Base-by-base conservation (phyloP, 495 filamentous ascomycete genomes). In the Daldinia bambusicola region DNA sequence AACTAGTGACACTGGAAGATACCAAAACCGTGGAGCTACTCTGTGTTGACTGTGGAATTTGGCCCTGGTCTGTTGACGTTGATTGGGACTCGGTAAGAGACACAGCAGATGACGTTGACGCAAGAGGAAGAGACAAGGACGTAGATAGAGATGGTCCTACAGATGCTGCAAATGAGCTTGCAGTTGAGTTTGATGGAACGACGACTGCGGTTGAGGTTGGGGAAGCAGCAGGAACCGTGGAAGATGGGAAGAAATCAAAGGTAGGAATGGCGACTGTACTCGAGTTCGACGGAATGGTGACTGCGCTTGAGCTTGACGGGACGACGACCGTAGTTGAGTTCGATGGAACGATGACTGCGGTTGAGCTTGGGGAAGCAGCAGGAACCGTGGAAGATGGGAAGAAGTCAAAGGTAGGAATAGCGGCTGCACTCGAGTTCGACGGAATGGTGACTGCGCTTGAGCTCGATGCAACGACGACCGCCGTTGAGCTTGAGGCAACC, bases 341-440 rank as follows among this genome's bases (percentile, higher is more conserved):
- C 3, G 32, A 34, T 4, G 7, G 4, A 34, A 7, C 32, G 7
- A 3, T 34, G 4, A 7, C 3, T 4, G 32, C 30, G 8, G 40
- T 64, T 3, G 67, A 64, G 20, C 50, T 70, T 6, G 55, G 55
- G 31, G n/a, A 14, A 4, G n/a, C 22, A 4, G 75, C 31, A 13
- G 58, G 52, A 4, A 75, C n/a, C n/a, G n/a, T n/a, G 30, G 75
- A 75, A 37, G 72, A 75, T 5, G 75, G 75, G 41, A 75, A 73
- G 37, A 77, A 65, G 56, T 63, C 72, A 36, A 77, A 22, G 1
- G 69, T 16, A 1, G 75, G 75, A 20, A 77, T 77, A 13, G 70
- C 70, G 64, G 32, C 62, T 16, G 60, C 48, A 50, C 58, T 68
- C 32, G 59, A 70, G 60, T 48, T 10, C 32, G 32, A 3, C 7